Evolutionary conservation across 2,329 filamentous ascomycete species (phyloP).

Genomic region (Colletotrichum eremochloae): DNA sequence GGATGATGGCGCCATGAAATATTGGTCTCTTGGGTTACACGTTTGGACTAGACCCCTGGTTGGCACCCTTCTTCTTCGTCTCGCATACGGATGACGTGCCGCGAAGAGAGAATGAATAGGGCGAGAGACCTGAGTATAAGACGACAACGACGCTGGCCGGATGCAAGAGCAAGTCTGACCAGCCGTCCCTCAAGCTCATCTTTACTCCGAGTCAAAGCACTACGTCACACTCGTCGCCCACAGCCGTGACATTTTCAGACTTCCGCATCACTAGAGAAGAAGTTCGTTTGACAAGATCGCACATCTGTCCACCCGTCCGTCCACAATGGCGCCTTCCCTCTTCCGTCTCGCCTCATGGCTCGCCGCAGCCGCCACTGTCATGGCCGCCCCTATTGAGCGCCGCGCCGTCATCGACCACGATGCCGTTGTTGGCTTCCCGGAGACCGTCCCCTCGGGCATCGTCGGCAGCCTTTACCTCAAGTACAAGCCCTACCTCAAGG

Average conservation of each 20-base stretch:
- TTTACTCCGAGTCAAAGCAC: conserved; percentile 13
- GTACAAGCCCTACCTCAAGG: conserved; percentile 54
- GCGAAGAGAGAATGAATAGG: conserved; percentile 11
- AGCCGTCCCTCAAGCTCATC: not conserved
- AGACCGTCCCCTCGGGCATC: conserved; percentile 49
- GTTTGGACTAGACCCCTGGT: conserved; percentile 1
- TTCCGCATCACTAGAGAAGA: too few species aligned
- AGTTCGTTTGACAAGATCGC: too few species aligned
- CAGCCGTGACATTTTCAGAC: too few species aligned
- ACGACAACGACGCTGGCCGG: conserved; percentile 21
- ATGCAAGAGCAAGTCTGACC: conserved; percentile 22
- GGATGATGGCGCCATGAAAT: conserved; percentile 22
- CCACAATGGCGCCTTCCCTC: conserved; percentile 39
- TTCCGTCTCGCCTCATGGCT: conserved; percentile 41
- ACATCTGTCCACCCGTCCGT: not conserved
- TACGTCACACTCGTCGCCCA: too few species aligned
- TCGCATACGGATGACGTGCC: conserved; percentile 7
- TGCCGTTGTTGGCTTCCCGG: conserved; percentile 50
- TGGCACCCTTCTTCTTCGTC: not conserved
- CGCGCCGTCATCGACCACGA: conserved; percentile 50
- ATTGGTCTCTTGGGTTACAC: conserved; percentile 10
- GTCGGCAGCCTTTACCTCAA: conserved; percentile 50
- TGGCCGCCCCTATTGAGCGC: conserved; percentile 46
- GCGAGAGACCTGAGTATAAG: conserved; percentile 27
- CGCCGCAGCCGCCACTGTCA: conserved; percentile 31